Evolutionary conservation across 2,329 filamentous ascomycete species (phyloP), one percentile per base, ranked within the genome.

Genomic region (Akanthomyces muscarius): DNA sequence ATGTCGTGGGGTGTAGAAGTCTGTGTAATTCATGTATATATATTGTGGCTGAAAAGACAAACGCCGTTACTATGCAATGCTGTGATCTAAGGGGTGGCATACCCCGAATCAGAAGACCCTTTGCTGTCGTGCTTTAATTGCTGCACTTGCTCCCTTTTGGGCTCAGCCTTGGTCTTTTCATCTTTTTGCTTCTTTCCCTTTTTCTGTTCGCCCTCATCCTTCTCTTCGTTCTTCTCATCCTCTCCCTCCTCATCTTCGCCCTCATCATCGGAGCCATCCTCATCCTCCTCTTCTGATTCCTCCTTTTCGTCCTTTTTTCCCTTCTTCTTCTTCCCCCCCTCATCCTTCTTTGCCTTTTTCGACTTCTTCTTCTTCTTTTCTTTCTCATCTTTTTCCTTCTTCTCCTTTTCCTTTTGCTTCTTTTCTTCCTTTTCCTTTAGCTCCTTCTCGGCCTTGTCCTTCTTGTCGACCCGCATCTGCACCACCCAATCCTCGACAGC

Each of bases 401-500:
- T 63, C 52, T 68, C 61, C 66, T 72, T 68, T 69, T 62, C 73
- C 65, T 59, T 73, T 66, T 41, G 72, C 63, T 72, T 66, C 58
- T 75, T 67, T 56, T 71, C 61, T 63, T 72, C 64, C 61, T 74
- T 70, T 67, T 74, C 66, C 62, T 73, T 65, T 60, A 73, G 68
- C 50, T 76, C 68, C 56, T 72, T 69, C 66, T 73, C 71, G 65
- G 76, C 73, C 44, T 70, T 69, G 66, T 77, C 74, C 68, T 77
- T 77, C 73, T 80, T 82, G 67, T 81, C 81, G 68, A 77, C 78
- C 44, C 81, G 74, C 41, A 78, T 80, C 63, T 79, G 77, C 30
- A 74, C 70, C 0, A 86, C 75, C 80, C 85, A 87, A 11, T 75
- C 74, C 14, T 78, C 79, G 0, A 78, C 74, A 3, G 73, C 75